Percentiles rank a stretch among this genome's conserved stretches.
Evolutionary conservation across 2,329 filamentous ascomycete genomes (phyloP).

Genomic region (Periconia sp.): DNA sequence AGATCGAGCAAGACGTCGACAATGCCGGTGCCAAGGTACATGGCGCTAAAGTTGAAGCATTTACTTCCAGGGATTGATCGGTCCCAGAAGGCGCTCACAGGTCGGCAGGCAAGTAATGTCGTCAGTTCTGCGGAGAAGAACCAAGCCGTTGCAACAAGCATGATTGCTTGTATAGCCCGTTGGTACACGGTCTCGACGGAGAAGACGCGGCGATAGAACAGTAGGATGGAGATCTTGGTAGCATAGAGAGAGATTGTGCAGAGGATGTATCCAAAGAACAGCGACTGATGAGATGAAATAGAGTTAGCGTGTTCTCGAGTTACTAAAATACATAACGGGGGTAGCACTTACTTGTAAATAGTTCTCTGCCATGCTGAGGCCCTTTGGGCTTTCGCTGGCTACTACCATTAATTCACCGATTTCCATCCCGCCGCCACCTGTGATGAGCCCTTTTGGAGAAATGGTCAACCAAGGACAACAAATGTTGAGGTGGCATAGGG

Average conservation of each 20-base stretch:
- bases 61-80: neutral
- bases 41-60: neutral
- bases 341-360: conserved; percentile 4
- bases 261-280: conserved; percentile 2
- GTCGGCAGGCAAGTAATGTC: conserved; percentile 1
- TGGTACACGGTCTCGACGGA: conserved; percentile 4
- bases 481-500: no score
- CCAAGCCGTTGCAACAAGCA: conserved; percentile 4
- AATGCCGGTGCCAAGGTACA: conserved; percentile 2
- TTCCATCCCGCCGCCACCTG: conserved; percentile 9
- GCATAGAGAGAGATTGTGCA: neutral
- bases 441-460: conserved; percentile 2
- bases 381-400: neutral
- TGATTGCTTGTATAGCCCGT: conserved; percentile 1
- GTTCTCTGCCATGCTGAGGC: conserved; percentile 3
- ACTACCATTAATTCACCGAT: conserved; percentile 4
- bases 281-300: neutral
- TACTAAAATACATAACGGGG: neutral
- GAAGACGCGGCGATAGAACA: conserved; percentile 24
- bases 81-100: conserved; percentile 5
- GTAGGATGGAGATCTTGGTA: conserved; percentile 22
- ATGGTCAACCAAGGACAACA: neutral
- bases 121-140: conserved; percentile 1
- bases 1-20: conserved; percentile 7
- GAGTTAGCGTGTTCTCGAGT: neutral